Conservation (phyloP, 1,284 basidiomycete genomes). For the Ceratobasidium sp. region DNA sequence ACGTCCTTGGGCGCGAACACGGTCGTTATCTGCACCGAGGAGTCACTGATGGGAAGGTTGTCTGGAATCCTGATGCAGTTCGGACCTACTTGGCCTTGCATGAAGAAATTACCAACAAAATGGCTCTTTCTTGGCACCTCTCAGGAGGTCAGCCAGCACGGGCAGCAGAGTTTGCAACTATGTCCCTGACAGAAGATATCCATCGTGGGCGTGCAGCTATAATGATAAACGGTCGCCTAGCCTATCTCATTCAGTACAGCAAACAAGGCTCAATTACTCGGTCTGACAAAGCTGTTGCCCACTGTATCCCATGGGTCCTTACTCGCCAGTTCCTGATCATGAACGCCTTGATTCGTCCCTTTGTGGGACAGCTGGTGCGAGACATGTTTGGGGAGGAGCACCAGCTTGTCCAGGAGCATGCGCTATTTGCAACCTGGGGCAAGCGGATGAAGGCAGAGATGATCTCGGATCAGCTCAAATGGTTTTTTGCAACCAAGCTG, state of each 20-base stretch:
- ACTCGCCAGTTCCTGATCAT: conserved; percentile 3
- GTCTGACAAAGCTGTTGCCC: conserved; percentile 1
- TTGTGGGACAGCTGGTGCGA: conserved; percentile 1
- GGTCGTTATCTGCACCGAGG: not conserved
- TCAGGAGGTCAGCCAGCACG: not conserved
- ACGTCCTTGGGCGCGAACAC: not conserved
- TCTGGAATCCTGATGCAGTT: not conserved
- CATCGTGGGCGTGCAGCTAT: not conserved
- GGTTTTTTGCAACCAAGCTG: not conserved
- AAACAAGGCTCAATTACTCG: not conserved
- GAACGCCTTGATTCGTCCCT: conserved; percentile 2
- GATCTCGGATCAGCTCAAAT: not conserved
- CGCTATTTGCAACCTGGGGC: not conserved
- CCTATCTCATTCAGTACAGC: not conserved
- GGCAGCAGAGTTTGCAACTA: not conserved
- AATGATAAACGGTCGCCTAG: not conserved
- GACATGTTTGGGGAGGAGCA: conserved; percentile 2
- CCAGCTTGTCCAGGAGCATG: conserved; percentile 7
- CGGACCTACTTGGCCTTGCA: not conserved
- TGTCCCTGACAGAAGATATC: not conserved
- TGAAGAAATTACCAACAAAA: not conserved
- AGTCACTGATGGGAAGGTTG: not conserved
- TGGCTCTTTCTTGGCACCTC: not conserved
- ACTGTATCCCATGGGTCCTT: conserved; percentile 10
- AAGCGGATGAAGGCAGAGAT: not conserved